Evolutionary conservation across 257 asterid genomes (phyloP), one percentile per base, ranked within the genome.

Genomic region (Ligustrum vulgare): DNA sequence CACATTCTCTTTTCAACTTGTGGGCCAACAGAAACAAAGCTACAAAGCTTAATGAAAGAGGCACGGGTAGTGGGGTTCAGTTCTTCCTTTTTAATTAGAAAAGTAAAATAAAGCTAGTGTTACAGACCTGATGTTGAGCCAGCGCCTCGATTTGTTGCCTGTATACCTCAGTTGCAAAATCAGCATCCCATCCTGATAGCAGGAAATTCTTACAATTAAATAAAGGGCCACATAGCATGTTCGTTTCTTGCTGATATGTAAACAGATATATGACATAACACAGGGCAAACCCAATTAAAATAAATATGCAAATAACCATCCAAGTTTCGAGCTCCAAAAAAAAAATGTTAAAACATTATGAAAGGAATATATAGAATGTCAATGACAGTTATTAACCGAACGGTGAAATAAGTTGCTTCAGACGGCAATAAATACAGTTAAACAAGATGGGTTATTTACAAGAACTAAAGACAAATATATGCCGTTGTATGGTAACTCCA

Each of bases 121-220:
- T 66, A 69, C 86, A 62, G 65, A 95, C 99, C 98, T 93, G 97
- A 80, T 85, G 96, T 68, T 91, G 93, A 47, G 99, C 88, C 87
- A 95, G 86, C 35, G 91, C 89, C 82, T 95, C 97, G 77, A 95
- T 98, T 76, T 89, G 97, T 79, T 91, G 99, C 43, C 91, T 87
- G 85, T 95, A 95, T 34, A 79, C 98, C 84, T 93, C 97, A 82
- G 98, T 89, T 58, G 99, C 98, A 87, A 87, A 88, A 84, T 95
- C 97, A 82, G 97, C 81, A 90, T 95, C 98, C 99, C 99, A 95
- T 32, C 96, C 99, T 95, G 86, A 71, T 15, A 79, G 74, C 62
- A 73, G 82, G 28, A 77, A 83, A 13, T 2, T 58, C 51, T 77
- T 10, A 72, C 72, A 69, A 58, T 78, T 41, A 78, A 76, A 76